Evolutionary conservation across 1,284 basidiomycete genomes (phyloP).

Genomic region (Papiliotrema flavescens): DNA sequence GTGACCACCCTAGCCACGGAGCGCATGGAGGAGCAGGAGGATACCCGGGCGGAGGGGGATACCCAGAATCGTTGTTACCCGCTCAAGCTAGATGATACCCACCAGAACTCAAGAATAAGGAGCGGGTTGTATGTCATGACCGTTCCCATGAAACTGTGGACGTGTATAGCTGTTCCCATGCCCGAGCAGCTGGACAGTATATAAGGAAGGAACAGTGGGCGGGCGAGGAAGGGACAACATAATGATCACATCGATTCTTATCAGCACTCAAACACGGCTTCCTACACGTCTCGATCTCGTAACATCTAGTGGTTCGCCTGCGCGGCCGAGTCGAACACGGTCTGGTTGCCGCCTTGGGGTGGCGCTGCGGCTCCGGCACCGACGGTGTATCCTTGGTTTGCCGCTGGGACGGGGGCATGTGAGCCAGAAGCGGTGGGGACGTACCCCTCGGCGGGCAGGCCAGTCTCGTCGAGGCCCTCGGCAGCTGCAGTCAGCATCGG

Average conservation of each 20-base stretch:
- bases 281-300: background rate
- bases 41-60: too few species aligned
- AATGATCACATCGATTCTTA: background rate
- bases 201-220: too few species aligned
- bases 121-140: too few species aligned
- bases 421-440: slow-evolving; percentile 66
- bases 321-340: slow-evolving; percentile 23
- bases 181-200: too few species aligned
- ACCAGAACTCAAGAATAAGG: too few species aligned
- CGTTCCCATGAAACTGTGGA: too few species aligned
- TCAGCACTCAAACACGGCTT: background rate
- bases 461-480: slow-evolving; percentile 57
- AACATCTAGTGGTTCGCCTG: background rate
- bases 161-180: too few species aligned
- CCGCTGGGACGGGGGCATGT: slow-evolving; percentile 54
- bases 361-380: background rate
- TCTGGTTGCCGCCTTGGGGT: slow-evolving; percentile 17
- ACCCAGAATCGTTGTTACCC: too few species aligned
- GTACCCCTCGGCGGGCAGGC: slow-evolving; percentile 73
- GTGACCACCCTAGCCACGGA: too few species aligned
- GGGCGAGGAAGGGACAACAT: background rate
- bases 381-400: slow-evolving; percentile 16
- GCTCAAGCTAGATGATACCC: too few species aligned
- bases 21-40: too few species aligned
- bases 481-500: slow-evolving; percentile 34